phyloP scores from a whole-genome alignment of 768 basidiomycete genomes.

The Tricholoma hemisulphureum region DNA sequence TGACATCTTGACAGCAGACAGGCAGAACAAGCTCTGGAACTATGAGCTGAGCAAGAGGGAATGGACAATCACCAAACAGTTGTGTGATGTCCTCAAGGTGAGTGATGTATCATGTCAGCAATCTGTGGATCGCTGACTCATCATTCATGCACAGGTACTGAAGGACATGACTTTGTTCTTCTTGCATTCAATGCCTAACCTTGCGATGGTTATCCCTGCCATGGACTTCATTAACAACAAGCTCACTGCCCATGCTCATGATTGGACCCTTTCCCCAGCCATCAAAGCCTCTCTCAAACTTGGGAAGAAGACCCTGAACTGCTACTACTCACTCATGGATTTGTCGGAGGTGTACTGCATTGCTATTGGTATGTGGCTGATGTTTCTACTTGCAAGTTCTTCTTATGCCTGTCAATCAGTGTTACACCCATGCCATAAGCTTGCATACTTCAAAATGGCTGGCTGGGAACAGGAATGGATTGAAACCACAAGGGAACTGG shows the following conservation, averaged over 20 bases:
- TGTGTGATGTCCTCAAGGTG: conserved; percentile 27
- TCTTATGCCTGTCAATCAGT: too few species aligned
- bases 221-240: too few species aligned
- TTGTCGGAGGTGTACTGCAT: too few species aligned
- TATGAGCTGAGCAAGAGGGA: conserved; percentile 20
- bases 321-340: too few species aligned
- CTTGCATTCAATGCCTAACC: neutral
- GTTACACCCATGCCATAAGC: conserved; percentile 34
- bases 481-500: conserved; percentile 14
- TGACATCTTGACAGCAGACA: conserved; percentile 21
- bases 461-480: conserved; percentile 30
- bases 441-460: conserved; percentile 27
- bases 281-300: too few species aligned
- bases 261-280: too few species aligned
- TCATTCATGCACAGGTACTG: neutral
- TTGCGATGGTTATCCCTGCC: too few species aligned
- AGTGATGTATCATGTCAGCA: conserved; percentile 21
- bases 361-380: too few species aligned
- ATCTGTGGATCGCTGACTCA: conserved; percentile 28
- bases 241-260: too few species aligned
- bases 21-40: conserved; percentile 7
- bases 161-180: neutral
- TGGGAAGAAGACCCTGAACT: too few species aligned
- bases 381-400: too few species aligned
- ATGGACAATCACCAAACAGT: conserved; percentile 28